Percentiles rank a stretch among this genome's conserved stretches.
Conservation (phyloP, 2,329 filamentous ascomycete species). For the Colletotrichum lini region DNA sequence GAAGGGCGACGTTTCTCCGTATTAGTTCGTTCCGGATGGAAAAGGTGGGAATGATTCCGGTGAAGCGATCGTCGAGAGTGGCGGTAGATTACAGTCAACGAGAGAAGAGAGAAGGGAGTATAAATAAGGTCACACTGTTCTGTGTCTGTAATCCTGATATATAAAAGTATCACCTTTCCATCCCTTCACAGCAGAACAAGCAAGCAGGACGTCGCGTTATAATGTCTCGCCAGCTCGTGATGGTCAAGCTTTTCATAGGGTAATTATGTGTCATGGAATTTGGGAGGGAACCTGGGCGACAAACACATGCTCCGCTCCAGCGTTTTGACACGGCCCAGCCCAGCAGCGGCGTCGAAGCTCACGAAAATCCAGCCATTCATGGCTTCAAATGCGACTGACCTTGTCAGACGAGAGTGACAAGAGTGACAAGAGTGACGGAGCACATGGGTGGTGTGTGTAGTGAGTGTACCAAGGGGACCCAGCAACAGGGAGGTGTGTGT, state of each 20-base stretch:
- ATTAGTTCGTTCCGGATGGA: background rate
- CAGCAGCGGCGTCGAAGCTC: slow-evolving; percentile 2
- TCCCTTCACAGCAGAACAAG: background rate
- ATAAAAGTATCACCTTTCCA: background rate
- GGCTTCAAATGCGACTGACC: background rate
- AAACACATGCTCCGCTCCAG: slow-evolving; percentile 39
- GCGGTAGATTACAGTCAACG: background rate
- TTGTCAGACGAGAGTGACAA: background rate
- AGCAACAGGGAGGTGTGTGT: slow-evolving; percentile 6
- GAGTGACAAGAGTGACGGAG: background rate
- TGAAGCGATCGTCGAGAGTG: slow-evolving; percentile 27
- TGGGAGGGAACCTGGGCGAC: slow-evolving; percentile 34
- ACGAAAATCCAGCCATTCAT: background rate
- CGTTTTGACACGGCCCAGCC: slow-evolving; percentile 32
- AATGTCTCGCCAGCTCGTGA: slow-evolving; percentile 46
- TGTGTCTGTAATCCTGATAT: slow-evolving; percentile 10
- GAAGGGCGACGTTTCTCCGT: background rate
- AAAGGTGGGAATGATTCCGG: too few relatives aligned
- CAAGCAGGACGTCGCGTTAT: slow-evolving; percentile 39
- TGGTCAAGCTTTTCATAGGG: slow-evolving; percentile 51
- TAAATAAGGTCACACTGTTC: slow-evolving; percentile 1
- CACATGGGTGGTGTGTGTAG: background rate
- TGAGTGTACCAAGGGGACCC: background rate
- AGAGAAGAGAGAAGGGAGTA: background rate
- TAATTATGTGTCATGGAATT: slow-evolving; percentile 55